A percentile compares a stretch with the other conserved stretches of the same genome.
phyloP scores from a whole-genome alignment of 495 filamentous ascomycete genomes.

The Aspergillus homomorphus region DNA sequence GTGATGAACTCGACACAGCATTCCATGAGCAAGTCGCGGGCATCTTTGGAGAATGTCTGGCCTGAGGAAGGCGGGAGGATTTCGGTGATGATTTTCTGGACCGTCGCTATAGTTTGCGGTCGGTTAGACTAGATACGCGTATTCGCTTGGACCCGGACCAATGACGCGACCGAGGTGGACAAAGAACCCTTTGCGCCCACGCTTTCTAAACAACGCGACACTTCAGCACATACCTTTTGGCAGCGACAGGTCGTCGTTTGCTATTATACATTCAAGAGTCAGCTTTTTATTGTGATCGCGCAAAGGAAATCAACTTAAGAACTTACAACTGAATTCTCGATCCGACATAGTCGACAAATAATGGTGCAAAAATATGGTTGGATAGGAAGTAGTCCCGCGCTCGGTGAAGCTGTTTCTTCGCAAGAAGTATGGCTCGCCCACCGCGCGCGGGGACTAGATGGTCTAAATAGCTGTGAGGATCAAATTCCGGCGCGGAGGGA shows the following conservation, averaged over 20 bases:
- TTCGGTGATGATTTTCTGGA: conserved; percentile 95
- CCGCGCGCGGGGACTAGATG: conserved; percentile 11
- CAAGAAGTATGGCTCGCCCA: conserved; percentile 6
- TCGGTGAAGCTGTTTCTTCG: background rate
- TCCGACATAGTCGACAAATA: conserved; percentile 68
- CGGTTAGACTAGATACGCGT: conserved; percentile 7
- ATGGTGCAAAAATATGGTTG: background rate
- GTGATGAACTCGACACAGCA: conserved; percentile 99
- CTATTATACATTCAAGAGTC: conserved; percentile 40
- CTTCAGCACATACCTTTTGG: conserved; percentile 69
- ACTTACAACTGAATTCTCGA: conserved; percentile 78
- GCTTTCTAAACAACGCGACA: background rate
- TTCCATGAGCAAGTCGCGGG: conserved; percentile 92
- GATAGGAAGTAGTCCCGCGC: conserved; percentile 7
- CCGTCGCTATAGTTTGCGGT: conserved; percentile 63
- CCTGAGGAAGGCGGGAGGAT: conserved; percentile 73
- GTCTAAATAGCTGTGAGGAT: conserved; percentile 7
- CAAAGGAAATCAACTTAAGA: conserved; percentile 15
- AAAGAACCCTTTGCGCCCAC: background rate
- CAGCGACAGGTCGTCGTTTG: conserved; percentile 87
- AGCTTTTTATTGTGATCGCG: conserved; percentile 20
- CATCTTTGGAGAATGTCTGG: conserved; percentile 84
- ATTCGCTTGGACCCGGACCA: conserved; percentile 4
- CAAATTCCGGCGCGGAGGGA: conserved; percentile 18
- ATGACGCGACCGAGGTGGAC: background rate